A percentile compares a stretch with the other conserved stretches of the same genome.
Conservation (phyloP, 2,329 filamentous ascomycete genomes). For the Hymenoscyphus occultus region DNA sequence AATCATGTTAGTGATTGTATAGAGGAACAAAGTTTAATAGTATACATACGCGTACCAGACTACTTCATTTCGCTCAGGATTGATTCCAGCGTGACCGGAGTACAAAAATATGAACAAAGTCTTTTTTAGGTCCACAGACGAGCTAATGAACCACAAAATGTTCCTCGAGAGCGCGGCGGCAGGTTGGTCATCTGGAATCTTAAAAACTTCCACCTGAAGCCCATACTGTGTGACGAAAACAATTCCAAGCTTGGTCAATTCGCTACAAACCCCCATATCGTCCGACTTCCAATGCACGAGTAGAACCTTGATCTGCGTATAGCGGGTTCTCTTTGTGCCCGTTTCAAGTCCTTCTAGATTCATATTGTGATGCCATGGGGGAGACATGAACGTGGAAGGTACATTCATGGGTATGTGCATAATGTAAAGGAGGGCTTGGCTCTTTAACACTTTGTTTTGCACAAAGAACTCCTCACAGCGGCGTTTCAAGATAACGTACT, state of each 20-base stretch:
- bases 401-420: too few relatives aligned
- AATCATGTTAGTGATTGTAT: too few relatives aligned
- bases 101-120: slow-evolving; percentile 9
- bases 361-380: too few relatives aligned
- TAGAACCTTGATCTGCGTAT: slow-evolving; percentile 7
- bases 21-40: too few relatives aligned
- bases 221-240: neutral
- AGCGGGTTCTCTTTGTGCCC: neutral
- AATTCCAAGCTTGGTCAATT: neutral
- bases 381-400: too few relatives aligned
- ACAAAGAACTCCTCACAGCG: too few relatives aligned
- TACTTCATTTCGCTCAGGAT: too few relatives aligned
- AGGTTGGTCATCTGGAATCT: neutral
- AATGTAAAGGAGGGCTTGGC: too few relatives aligned
- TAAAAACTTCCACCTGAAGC: neutral
- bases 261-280: neutral
- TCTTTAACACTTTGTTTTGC: too few relatives aligned
- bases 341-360: too few relatives aligned
- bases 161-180: neutral
- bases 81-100: slow-evolving; percentile 1
- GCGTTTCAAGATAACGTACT: too few relatives aligned
- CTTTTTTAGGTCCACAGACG: neutral
- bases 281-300: slow-evolving; percentile 7
- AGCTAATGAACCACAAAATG: neutral
- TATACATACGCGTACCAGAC: too few relatives aligned